phyloP scores from a whole-genome alignment of 129 eudicot genomes.

The Flaveria trinervia region DNA sequence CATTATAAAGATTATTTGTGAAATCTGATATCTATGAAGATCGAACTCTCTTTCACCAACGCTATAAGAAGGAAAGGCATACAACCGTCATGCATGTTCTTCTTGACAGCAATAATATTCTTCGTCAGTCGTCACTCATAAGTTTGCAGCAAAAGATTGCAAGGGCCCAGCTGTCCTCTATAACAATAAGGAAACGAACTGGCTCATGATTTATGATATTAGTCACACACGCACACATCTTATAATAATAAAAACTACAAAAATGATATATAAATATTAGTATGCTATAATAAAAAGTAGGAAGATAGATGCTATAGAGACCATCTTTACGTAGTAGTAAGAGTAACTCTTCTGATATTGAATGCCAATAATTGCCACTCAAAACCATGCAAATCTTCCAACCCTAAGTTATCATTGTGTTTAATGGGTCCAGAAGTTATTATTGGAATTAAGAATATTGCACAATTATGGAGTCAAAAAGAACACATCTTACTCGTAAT shows the following conservation, averaged over 20 bases:
- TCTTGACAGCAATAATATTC: conserved; percentile 25
- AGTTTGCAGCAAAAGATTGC: conserved; percentile 35
- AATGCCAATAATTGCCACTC: conserved; percentile 32
- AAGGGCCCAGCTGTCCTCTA: conserved; percentile 14
- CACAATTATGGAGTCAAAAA: conserved; percentile 24
- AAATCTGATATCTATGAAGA: neutral
- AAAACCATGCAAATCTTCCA: conserved; percentile 32
- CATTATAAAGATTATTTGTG: neutral
- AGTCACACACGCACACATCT: neutral
- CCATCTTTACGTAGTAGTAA: conserved; percentile 13
- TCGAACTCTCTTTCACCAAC: neutral
- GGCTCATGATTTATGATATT: neutral
- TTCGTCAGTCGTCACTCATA: conserved; percentile 16
- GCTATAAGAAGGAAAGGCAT: conserved; percentile 14
- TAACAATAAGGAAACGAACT: conserved; percentile 11
- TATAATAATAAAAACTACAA: neutral
- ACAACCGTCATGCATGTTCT: conserved; percentile 28
- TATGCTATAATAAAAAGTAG: conserved; percentile 11
- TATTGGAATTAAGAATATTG: conserved; percentile 13
- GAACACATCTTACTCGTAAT: neutral
- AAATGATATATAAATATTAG: neutral
- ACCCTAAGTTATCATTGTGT: conserved; percentile 23
- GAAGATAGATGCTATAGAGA: conserved; percentile 13
- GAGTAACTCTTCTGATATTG: neutral
- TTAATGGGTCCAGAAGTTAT: conserved; percentile 14